Percentiles rank a stretch among this genome's conserved stretches.
These are phyloP conservation scores for Crithidia bombi DNA, from an alignment of 208 protist species.

Conservation along the genomic window DNA sequence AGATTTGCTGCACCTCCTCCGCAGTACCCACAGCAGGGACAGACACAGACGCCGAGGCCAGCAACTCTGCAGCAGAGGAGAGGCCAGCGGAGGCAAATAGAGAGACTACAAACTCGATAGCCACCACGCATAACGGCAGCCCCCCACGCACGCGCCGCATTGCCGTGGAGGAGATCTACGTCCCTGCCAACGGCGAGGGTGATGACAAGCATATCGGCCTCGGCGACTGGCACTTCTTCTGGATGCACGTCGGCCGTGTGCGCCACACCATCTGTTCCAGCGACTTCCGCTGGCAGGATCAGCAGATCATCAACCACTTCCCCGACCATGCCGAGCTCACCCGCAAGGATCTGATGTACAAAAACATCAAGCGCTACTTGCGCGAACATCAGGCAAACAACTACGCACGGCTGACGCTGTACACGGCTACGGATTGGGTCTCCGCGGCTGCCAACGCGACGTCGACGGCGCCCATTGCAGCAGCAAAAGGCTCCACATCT, in stretches of 20 bases:
- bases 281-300: slow-evolving; percentile 78
- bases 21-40: not conserved
- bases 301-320: slow-evolving; percentile 97
- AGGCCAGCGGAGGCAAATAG: too few relatives aligned
- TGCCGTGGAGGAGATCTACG: slow-evolving; percentile 49
- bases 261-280: slow-evolving; percentile 69
- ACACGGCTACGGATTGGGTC: slow-evolving; percentile 50
- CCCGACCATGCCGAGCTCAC: slow-evolving; percentile 98
- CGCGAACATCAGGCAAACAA: slow-evolving; percentile 43
- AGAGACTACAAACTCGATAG: too few relatives aligned
- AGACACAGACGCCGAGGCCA: not conserved
- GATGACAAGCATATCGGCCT: slow-evolving; percentile 45
- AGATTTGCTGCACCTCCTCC: slow-evolving; percentile 25
- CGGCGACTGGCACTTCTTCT: slow-evolving; percentile 92
- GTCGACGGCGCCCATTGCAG: too few relatives aligned
- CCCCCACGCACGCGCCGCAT: slow-evolving; percentile 11
- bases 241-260: slow-evolving; percentile 84
- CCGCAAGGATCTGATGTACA: slow-evolving; percentile 97
- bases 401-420: slow-evolving; percentile 42
- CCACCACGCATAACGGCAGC: not conserved
- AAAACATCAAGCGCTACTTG: slow-evolving; percentile 95
- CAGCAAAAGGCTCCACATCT: not conserved
- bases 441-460: slow-evolving; percentile 34
- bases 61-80: too few relatives aligned
- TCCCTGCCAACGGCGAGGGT: slow-evolving; percentile 42